Base-by-base conservation (phyloP, 2,329 filamentous ascomycete genomes). In the Exophiala viscosa region DNA sequence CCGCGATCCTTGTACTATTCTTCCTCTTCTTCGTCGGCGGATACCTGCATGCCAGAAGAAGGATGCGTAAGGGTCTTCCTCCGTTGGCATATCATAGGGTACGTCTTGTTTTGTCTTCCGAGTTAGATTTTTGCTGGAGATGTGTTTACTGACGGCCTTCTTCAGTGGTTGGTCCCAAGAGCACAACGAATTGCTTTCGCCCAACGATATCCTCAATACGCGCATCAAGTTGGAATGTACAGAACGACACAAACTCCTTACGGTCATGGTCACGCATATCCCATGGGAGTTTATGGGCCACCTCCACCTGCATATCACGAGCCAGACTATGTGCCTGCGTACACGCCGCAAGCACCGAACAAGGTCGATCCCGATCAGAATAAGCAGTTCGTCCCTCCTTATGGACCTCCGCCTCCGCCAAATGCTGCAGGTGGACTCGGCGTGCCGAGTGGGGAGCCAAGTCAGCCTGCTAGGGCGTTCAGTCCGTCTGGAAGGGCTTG, bases 41-140 rank as follows among this genome's bases (percentile, higher is more conserved):
- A 55, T 86, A 87, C 67, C 70, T 81, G 42, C 88, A 92, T 69
- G 88, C 87, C 41, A 81, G 81, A 66, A 71, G 72, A 41, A 78
- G 88, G 42, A 75, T 91, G 59, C 76, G 73, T 55, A 85, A 83
- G 67, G 87, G 87, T 1, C 73, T 83, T 34, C 73, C 76, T 14
- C 85, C 87, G 13, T 70, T 90, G 33, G 70, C 69, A 57, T 92
- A 92, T 65, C 87, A 93, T 69, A 75, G 84, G 63, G 83, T 86
- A 76, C 32, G 79, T 55, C 15, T 31, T 39, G 10, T 34, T 3
- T 14, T 13, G 10, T 45, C 15, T 7, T 2, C 5, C 8, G 3
- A 28, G 8, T 5, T 7, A 28, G 23, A 28, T 5, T 28, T 28
- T 28, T 5, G 23, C 23, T 28, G 23, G 2, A 28, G 23, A 5